Percentiles rank a stretch among this genome's conserved stretches.
Evolutionary conservation across 1,284 basidiomycete species (phyloP).

Genomic region (Irpex sp.): DNA sequence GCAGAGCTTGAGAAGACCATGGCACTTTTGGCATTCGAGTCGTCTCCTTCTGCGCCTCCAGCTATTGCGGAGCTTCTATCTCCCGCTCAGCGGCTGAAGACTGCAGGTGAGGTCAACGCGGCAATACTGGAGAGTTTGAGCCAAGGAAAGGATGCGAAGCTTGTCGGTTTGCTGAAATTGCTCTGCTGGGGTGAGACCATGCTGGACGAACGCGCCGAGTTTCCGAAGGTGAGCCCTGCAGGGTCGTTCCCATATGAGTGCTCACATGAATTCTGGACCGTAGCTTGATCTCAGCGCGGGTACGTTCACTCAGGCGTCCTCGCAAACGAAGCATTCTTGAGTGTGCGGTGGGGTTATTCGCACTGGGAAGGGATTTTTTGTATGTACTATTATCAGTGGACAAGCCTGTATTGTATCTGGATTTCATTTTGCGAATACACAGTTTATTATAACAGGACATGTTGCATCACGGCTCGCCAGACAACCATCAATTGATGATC

Average conservation of each 20-base stretch:
- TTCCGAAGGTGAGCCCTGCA: slow-evolving; percentile 54
- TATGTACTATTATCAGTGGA: not conserved
- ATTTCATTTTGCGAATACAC: slow-evolving; percentile 4
- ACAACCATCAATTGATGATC: slow-evolving; percentile 6
- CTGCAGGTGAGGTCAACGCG: slow-evolving; percentile 92
- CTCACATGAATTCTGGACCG: not conserved
- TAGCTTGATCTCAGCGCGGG: slow-evolving; percentile 28
- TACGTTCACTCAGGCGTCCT: slow-evolving; percentile 17
- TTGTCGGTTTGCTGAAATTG: slow-evolving; percentile 82
- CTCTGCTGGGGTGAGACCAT: slow-evolving; percentile 86
- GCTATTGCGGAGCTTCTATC: slow-evolving; percentile 79
- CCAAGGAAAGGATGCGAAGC: slow-evolving; percentile 90
- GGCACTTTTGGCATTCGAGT: slow-evolving; percentile 91
- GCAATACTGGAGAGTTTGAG: slow-evolving; percentile 91
- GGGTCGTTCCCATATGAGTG: not conserved
- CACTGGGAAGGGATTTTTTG: not conserved
- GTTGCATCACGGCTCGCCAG: not conserved
- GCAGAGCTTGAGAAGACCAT: slow-evolving; percentile 92
- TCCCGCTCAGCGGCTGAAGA: slow-evolving; percentile 85
- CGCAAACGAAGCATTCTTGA: not conserved
- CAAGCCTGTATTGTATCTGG: not conserved
- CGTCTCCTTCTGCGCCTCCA: slow-evolving; percentile 55
- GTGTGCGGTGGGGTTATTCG: not conserved
- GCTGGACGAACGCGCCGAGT: slow-evolving; percentile 72
- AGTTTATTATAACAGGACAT: not conserved